Conservation (phyloP, 1,139 yeast genomes). For the Yamadazyma friedrichii region DNA sequence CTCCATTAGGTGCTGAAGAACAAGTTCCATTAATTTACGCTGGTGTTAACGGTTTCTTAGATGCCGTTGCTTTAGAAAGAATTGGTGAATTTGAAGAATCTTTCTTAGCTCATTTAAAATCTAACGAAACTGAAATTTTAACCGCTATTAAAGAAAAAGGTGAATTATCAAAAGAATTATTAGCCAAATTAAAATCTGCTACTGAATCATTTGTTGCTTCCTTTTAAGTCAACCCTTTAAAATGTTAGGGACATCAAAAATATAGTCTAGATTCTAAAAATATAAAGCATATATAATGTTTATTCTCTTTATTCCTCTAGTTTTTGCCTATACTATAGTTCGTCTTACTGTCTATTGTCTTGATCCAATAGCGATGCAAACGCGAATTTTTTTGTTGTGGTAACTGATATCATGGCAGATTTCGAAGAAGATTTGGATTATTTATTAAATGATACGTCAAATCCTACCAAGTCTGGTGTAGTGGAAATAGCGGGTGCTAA, state of each 20-base stretch:
- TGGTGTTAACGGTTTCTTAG: constrained; percentile 99
- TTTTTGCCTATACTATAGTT: too few species aligned
- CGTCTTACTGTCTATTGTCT: neutral
- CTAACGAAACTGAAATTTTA: constrained; percentile 84
- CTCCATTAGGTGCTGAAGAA: constrained; percentile 97
- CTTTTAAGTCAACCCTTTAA: constrained; percentile 42
- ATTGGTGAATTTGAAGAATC: constrained; percentile 90
- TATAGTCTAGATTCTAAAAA: constrained; percentile 8
- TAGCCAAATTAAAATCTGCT: constrained; percentile 84
- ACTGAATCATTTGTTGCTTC: constrained; percentile 92
- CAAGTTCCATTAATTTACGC: constrained; percentile 98
- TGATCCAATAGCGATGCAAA: neutral
- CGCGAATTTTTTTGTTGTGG: neutral
- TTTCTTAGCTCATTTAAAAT: constrained; percentile 86
- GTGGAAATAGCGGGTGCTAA: neutral
- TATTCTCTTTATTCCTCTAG: neutral
- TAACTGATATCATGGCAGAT: constrained; percentile 3
- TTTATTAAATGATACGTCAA: constrained; percentile 13
- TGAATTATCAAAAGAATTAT: constrained; percentile 83
- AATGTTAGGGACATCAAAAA: constrained; percentile 9
- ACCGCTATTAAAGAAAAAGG: constrained; percentile 86
- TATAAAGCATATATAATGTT: constrained; percentile 9
- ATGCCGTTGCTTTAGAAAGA: constrained; percentile 78
- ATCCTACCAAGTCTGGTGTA: neutral
- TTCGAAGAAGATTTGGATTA: constrained; percentile 17